Percentiles rank a stretch among this genome's conserved stretches.
Evolutionary conservation across 2,329 filamentous ascomycete species (phyloP).

Genomic region (Byssochlamys sp.): DNA sequence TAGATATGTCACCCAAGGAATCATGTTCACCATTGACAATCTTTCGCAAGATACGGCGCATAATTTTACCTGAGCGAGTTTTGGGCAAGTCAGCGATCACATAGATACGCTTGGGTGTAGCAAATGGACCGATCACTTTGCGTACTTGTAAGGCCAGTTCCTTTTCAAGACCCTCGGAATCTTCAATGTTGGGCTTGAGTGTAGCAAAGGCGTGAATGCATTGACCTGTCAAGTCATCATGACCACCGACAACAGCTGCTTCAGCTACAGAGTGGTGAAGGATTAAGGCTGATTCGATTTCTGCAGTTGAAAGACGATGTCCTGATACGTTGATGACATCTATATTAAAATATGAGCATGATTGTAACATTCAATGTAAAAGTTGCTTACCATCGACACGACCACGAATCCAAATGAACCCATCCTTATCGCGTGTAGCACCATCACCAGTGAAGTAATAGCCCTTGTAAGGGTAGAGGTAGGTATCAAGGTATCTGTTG

Average conservation of each 20-base stretch:
- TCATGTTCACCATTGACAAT: slow-evolving; percentile 95
- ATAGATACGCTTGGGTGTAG: slow-evolving; percentile 85
- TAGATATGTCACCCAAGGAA: slow-evolving; percentile 84
- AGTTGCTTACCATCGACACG: slow-evolving; percentile 96
- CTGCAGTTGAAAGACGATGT: slow-evolving; percentile 88
- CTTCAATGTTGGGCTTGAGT: slow-evolving; percentile 73
- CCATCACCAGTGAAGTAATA: slow-evolving; percentile 77
- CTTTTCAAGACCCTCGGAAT: slow-evolving; percentile 73
- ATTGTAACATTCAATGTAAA: no score
- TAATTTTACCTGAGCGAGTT: slow-evolving; percentile 96
- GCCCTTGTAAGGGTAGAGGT: slow-evolving; percentile 92
- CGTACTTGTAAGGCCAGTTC: slow-evolving; percentile 89
- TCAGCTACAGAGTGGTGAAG: slow-evolving; percentile 79
- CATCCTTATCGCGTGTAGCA: slow-evolving; percentile 89
- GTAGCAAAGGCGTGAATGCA: slow-evolving; percentile 94
- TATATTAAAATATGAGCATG: no score
- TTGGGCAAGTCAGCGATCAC: slow-evolving; percentile 91
- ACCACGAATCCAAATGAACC: slow-evolving; percentile 99
- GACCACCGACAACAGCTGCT: slow-evolving; percentile 85
- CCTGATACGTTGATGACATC: slow-evolving; percentile 97
- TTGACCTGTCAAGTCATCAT: slow-evolving; percentile 90
- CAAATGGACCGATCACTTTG: slow-evolving; percentile 95
- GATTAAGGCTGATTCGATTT: slow-evolving; percentile 92
- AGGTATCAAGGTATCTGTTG: slow-evolving; percentile 97
- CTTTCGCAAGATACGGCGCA: slow-evolving; percentile 94